Percentiles rank a stretch among this genome's conserved stretches.
phyloP scores from a whole-genome alignment of 805 yeast species.

The Lipomyces spencermartinsiae region DNA sequence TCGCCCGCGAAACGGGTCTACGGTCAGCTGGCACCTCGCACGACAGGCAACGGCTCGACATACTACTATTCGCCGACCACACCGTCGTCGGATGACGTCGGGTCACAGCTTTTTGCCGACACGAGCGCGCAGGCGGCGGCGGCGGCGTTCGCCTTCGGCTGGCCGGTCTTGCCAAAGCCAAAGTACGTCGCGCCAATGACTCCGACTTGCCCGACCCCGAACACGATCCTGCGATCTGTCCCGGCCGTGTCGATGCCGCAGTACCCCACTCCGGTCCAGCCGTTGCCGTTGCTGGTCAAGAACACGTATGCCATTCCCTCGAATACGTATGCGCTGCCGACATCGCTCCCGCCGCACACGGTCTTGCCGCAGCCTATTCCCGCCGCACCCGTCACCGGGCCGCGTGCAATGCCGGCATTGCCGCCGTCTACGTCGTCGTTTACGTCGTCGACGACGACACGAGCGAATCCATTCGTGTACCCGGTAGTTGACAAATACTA shows the following conservation, averaged over 20 bases:
- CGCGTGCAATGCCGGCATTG: not conserved
- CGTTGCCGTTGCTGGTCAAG: not conserved
- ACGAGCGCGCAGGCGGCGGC: not conserved
- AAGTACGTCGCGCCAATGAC: not conserved
- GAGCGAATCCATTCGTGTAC: constrained; percentile 26
- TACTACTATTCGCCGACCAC: not conserved
- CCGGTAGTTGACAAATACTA: constrained; percentile 29
- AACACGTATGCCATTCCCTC: constrained; percentile 2
- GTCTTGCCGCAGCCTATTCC: not conserved
- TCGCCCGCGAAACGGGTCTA: constrained; percentile 14
- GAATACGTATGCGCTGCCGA: not conserved
- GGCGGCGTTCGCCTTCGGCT: not conserved
- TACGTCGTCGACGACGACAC: constrained; percentile 1
- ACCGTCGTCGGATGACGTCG: not conserved
- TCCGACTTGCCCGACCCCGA: not conserved
- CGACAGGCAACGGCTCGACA: not conserved
- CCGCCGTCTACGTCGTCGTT: not conserved
- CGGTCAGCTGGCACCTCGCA: not conserved
- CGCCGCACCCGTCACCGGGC: not conserved
- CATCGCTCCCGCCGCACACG: not conserved
- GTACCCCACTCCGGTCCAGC: not conserved
- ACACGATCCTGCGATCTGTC: not conserved
- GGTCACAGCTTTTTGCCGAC: not conserved
- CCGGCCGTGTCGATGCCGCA: not conserved
- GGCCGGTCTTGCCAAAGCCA: not conserved